These are phyloP conservation scores for Mucor saturninus DNA, from an alignment of 371 early-diverging fungal genomes.

Conservation along the genomic window DNA sequence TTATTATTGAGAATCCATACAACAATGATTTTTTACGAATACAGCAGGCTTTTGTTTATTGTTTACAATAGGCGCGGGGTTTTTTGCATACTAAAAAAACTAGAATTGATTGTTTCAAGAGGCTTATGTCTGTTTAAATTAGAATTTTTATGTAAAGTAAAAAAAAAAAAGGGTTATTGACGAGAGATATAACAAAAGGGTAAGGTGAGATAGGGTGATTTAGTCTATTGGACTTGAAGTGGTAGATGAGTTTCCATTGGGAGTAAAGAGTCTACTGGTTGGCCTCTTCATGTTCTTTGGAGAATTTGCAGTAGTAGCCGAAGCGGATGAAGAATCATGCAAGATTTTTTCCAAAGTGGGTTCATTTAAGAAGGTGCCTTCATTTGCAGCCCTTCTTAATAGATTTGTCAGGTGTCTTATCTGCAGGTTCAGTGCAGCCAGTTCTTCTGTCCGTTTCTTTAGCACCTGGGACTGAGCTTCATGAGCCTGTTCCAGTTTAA, in stretches of 20 bases:
- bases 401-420: conserved; percentile 32
- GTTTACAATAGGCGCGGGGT: no score
- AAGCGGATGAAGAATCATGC: neutral
- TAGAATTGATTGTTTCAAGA: neutral
- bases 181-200: neutral
- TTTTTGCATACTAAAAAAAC: no score
- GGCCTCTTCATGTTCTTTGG: neutral
- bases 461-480: conserved; percentile 60
- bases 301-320: neutral
- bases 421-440: conserved; percentile 36
- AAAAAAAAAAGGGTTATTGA: neutral
- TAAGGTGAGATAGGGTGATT: no score
- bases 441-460: conserved; percentile 52
- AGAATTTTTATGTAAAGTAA: no score
- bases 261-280: neutral
- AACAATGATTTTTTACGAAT: no score
- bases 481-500: conserved; percentile 65
- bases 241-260: neutral
- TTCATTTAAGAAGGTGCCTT: conserved; percentile 43
- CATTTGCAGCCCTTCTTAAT: conserved; percentile 39
- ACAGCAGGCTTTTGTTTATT: no score
- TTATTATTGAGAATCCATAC: no score
- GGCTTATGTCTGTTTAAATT: no score
- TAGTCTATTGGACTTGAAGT: conserved; percentile 1
- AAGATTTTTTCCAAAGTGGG: conserved; percentile 34